Conservation (phyloP, 2,329 filamentous ascomycete species). For the Ophiocordyceps camponoti-leonardi region DNA sequence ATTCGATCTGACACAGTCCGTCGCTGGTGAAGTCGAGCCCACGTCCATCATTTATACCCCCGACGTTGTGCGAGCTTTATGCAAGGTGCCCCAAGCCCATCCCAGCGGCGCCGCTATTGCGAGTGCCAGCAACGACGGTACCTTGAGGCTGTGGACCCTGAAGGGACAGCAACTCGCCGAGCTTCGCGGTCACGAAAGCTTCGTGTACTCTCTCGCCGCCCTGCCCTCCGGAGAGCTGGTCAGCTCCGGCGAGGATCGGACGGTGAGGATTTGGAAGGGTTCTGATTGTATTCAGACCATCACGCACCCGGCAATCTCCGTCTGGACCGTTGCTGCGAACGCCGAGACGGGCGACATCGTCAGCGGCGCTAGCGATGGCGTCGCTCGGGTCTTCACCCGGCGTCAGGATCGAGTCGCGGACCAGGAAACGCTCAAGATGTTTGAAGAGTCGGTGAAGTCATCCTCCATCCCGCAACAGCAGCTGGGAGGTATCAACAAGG, state of each 20-base stretch:
- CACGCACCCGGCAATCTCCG: conserved; percentile 89
- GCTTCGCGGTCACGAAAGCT: conserved; percentile 79
- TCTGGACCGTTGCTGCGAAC: conserved; percentile 83
- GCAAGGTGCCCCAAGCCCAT: conserved; percentile 58
- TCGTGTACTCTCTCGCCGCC: conserved; percentile 72
- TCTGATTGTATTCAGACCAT: conserved; percentile 82
- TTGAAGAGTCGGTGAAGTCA: conserved; percentile 65
- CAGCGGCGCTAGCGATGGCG: conserved; percentile 78
- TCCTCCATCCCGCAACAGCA: conserved; percentile 83
- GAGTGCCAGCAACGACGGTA: conserved; percentile 82
- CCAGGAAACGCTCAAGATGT: conserved; percentile 48
- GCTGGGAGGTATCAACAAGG: conserved; percentile 71
- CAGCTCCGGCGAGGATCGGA: conserved; percentile 88
- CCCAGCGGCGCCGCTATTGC: conserved; percentile 81
- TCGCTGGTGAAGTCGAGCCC: conserved; percentile 34
- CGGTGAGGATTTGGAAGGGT: conserved; percentile 74
- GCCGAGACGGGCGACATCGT: conserved; percentile 75
- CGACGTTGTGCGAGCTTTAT: conserved; percentile 79
- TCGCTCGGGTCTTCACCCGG: conserved; percentile 72
- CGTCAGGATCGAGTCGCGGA: conserved; percentile 52
- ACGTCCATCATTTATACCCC: conserved; percentile 43
- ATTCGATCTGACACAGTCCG: conserved; percentile 51
- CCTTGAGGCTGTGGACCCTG: conserved; percentile 75
- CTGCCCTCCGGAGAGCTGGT: conserved; percentile 75
- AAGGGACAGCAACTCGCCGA: conserved; percentile 61